Conservation (phyloP, 2,329 filamentous ascomycete genomes). For the Neopestalotiopsis clavispora region DNA sequence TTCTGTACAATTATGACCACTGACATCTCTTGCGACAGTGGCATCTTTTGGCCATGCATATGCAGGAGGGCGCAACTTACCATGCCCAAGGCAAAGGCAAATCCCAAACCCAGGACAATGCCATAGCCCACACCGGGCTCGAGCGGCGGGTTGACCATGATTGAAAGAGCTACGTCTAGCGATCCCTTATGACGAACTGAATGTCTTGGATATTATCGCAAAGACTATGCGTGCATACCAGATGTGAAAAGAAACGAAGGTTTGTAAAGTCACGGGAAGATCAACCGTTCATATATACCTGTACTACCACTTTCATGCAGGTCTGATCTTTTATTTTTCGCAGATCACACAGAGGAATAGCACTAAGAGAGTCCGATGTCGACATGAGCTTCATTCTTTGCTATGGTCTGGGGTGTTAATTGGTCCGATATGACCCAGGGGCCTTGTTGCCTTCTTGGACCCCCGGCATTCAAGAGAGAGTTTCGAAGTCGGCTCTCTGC, state of each 20-base stretch:
- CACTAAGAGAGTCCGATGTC: conserved; percentile 17
- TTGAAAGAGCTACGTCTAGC: conserved; percentile 15
- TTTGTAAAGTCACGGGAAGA: background rate
- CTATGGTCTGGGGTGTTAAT: background rate
- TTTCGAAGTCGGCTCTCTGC: conserved; percentile 19
- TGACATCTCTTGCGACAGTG: conserved; percentile 46
- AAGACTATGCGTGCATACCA: background rate
- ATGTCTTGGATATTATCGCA: background rate
- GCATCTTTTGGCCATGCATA: too few species aligned
- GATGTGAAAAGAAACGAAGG: background rate
- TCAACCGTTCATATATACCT: background rate
- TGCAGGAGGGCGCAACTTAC: conserved; percentile 29
- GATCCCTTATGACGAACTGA: background rate
- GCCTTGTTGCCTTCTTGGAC: background rate
- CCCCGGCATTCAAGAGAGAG: conserved; percentile 19
- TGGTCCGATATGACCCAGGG: conserved; percentile 1
- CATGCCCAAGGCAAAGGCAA: conserved; percentile 77
- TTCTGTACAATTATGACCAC: conserved; percentile 63
- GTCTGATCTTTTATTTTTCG: background rate
- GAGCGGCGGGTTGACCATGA: conserved; percentile 43
- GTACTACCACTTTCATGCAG: background rate
- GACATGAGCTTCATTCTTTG: conserved; percentile 1
- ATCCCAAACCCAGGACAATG: conserved; percentile 75
- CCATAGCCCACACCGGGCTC: conserved; percentile 76
- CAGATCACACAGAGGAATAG: conserved; percentile 7